Percentiles rank a stretch among this genome's conserved stretches.
phyloP scores from a whole-genome alignment of 208 protist species.

The Wallacemonas sp. region DNA sequence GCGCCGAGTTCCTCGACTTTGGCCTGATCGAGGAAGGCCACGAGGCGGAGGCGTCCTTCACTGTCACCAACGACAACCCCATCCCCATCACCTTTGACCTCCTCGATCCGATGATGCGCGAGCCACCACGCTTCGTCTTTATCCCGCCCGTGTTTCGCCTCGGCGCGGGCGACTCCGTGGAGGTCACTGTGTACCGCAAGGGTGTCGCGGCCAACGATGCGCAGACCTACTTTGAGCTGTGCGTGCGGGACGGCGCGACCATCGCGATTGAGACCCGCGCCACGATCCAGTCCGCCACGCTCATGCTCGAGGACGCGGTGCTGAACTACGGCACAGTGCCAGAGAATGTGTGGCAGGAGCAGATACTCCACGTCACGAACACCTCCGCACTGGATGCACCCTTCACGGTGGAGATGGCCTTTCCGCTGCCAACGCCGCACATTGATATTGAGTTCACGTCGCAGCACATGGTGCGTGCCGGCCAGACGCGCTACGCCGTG shows the following conservation, averaged over 20 bases:
- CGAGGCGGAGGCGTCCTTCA: conserved; percentile 79
- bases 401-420: conserved; percentile 57
- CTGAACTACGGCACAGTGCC: conserved; percentile 77
- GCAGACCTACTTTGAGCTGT: conserved; percentile 90
- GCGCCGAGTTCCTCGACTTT: conserved; percentile 84
- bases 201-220: conserved; percentile 71
- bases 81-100: conserved; percentile 77
- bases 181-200: conserved; percentile 89
- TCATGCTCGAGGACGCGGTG: conserved; percentile 60
- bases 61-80: conserved; percentile 86
- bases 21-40: conserved; percentile 78
- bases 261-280: conserved; percentile 85
- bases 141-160: conserved; percentile 71
- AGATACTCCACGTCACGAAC: conserved; percentile 69
- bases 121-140: conserved; percentile 86
- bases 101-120: conserved; percentile 73
- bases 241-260: conserved; percentile 64
- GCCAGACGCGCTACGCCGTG: conserved; percentile 49
- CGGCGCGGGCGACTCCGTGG: conserved; percentile 71
- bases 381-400: conserved; percentile 73
- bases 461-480: conserved; percentile 51
- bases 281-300: conserved; percentile 70
- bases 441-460: conserved; percentile 52
- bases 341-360: conserved; percentile 68
- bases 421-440: conserved; percentile 38